Base-by-base conservation (phyloP, 495 filamentous ascomycete species). In the Evansstolkia leycettana region DNA sequence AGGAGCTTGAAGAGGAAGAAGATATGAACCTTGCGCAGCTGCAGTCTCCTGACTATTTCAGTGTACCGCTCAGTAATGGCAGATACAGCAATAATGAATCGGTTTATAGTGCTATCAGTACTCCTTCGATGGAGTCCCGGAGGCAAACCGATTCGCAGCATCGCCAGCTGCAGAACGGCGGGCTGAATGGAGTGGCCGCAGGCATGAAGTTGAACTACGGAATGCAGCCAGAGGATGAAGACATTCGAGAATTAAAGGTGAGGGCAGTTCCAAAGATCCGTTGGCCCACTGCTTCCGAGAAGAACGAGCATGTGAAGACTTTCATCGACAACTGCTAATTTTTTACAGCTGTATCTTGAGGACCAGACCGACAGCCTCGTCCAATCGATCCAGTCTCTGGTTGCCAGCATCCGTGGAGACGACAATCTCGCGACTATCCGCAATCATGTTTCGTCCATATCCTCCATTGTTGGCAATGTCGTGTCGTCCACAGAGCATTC, bases 341-440 rank as follows among this genome's bases (percentile, higher is more conserved):
- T 27, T 6, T 12, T 36, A 16, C 39, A 82, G 76, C 73, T 81
- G 40, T 89, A 87, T 52, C 75, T 93, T 28, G 84, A 92, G 45
- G 82, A 84, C 42, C 84, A 88, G 56, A 86, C 82, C 9, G 81
- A 83, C 32, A 63, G 75, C 9, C 72, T 93, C 27, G 79, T 92
- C 17, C 76, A 84, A 45, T 79, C 75, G 15, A 88, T 94, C 44
- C 84, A 89, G 54, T 70, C 77, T 3, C 73, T 94, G 8, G 81
- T 93, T 23, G 70, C 74, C 42, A 76, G 75, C 31, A 89, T 93
- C 45, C 83, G 86, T 25, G 67, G 73, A 31, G 75, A 82, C 39
- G 72, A 73, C 11, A 64, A 70, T 26, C 73, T 85, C 36, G 58
- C 69, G 33, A 72, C 75, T 25, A 74, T 94, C 38, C 69, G 71